These are phyloP conservation scores for Termitomyces sp. DNA, from an alignment of 768 basidiomycete species.

Conservation along the genomic window DNA sequence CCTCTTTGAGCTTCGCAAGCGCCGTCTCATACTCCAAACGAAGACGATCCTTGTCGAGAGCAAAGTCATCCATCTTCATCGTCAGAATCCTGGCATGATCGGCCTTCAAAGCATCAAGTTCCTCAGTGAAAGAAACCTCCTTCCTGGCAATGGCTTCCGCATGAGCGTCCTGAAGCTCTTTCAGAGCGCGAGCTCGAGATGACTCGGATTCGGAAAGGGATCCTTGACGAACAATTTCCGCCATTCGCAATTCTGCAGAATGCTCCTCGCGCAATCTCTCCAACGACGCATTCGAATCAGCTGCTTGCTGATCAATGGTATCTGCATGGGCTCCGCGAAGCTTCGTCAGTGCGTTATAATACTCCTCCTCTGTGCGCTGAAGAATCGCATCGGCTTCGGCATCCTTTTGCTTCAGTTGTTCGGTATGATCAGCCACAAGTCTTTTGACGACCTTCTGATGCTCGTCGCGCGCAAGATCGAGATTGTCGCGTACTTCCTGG, in stretches of 20 bases:
- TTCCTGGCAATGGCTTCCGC: constrained; percentile 58
- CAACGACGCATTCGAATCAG: constrained; percentile 56
- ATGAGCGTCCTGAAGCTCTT: constrained; percentile 71
- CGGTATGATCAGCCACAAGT: constrained; percentile 48
- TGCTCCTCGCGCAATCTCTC: constrained; percentile 76
- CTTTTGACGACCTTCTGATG: constrained; percentile 50
- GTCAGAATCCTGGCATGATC: constrained; percentile 54
- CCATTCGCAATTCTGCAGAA: constrained; percentile 63
- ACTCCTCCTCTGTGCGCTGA: constrained; percentile 73
- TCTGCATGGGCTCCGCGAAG: constrained; percentile 70
- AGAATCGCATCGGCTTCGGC: constrained; percentile 52
- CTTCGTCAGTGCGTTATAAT: constrained; percentile 75
- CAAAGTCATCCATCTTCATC: constrained; percentile 58
- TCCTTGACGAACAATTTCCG: constrained; percentile 72
- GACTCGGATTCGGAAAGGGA: constrained; percentile 72
- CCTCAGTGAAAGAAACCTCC: constrained; percentile 59
- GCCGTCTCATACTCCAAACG: constrained; percentile 54
- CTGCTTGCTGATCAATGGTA: constrained; percentile 54
- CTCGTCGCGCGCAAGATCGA: constrained; percentile 45
- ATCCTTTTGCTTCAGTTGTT: constrained; percentile 54
- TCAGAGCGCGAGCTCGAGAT: constrained; percentile 53
- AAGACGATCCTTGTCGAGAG: constrained; percentile 53
- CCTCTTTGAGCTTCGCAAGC: constrained; percentile 48
- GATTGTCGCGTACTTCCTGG: constrained; percentile 47
- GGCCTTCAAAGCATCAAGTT: constrained; percentile 59